Evolutionary conservation across 2,329 filamentous ascomycete species (phyloP), one percentile per base, ranked within the genome.

Genomic region (Microsporum audouinii): DNA sequence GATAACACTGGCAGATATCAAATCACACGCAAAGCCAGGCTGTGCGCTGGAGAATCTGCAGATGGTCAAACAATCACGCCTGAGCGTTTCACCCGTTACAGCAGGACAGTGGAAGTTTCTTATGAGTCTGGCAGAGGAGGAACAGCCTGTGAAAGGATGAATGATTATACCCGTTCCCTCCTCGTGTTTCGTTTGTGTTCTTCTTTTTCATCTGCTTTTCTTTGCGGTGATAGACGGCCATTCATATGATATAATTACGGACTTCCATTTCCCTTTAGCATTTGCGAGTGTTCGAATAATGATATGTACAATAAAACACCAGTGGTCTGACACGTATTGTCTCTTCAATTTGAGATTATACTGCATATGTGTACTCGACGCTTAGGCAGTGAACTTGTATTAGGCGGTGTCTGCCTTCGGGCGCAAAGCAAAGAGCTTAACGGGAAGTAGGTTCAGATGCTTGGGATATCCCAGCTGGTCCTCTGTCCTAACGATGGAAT

Each of bases 351-450:
- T 33, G 51, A 47, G 23, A 56, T n/a, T 45, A 43, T 10, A 57
- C 29, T 41, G 14, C 14, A 39, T 38, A 38, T 38, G n/a, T 39
- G n/a, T 39, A n/a, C 17, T 43, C 39, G 12, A n/a, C 12, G 5
- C n/a, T n/a, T 17, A 0, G 14, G 12, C 39, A 58, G 17, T 17
- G 23, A 27, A 43, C n/a, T 12, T 34, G 23, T 56, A 27, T 56
- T 38, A 38, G 14, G 31, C 33, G 8, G 31, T n/a, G 31, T 7
- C 14, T 60, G 64, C 14, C 0, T 49, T 33, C 23, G 45, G 23
- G 66, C 82, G 84, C 67, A 95, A 73, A 1, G 89, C 91, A 74
- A 91, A 96, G 72, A 87, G 87, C 67, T 84, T 82, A 17, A 96
- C 87, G 0, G 89, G 88, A 66, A 86, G 85, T 36, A 95, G 71